These are phyloP conservation scores for Oidiodendron maius DNA, from an alignment of 495 filamentous ascomycete species.

Conservation along the genomic window DNA sequence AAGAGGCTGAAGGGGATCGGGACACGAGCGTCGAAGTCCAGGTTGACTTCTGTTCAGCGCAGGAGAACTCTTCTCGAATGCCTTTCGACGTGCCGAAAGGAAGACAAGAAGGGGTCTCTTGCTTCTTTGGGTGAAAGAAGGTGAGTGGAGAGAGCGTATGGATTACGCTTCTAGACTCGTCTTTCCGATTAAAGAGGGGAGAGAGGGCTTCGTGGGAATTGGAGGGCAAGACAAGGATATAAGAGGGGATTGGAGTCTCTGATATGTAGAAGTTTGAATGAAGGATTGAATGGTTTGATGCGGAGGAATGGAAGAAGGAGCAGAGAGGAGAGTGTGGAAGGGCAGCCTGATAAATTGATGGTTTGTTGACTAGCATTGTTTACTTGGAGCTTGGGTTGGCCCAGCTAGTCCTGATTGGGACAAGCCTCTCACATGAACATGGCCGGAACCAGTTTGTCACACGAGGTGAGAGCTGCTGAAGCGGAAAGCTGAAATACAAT, in stretches of 20 bases:
- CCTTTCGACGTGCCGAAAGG: slow-evolving; percentile 92
- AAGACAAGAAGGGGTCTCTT: slow-evolving; percentile 89
- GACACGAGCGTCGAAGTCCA: slow-evolving; percentile 99
- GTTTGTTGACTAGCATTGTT: slow-evolving; percentile 3
- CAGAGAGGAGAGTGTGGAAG: background rate
- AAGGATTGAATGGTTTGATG: no score
- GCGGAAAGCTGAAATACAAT: no score
- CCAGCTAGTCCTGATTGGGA: no score
- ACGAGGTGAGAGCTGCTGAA: no score
- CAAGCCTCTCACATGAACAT: background rate
- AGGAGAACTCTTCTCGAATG: slow-evolving; percentile 80
- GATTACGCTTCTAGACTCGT: slow-evolving; percentile 22
- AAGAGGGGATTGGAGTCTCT: background rate
- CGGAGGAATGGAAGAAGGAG: slow-evolving; percentile 23
- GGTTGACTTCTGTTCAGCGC: slow-evolving; percentile 75
- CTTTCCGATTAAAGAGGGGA: slow-evolving; percentile 18
- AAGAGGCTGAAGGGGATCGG: slow-evolving; percentile 99
- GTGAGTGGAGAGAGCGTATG: slow-evolving; percentile 18
- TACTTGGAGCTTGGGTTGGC: background rate
- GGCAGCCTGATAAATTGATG: slow-evolving; percentile 5
- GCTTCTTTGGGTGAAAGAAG: slow-evolving; percentile 51
- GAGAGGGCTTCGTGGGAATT: background rate
- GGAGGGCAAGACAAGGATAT: background rate
- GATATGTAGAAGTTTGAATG: background rate
- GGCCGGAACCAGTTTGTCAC: no score